Percentiles rank a stretch among this genome's conserved stretches.
Evolutionary conservation across 2,329 filamentous ascomycete species (phyloP).

Genomic region (Blastomyces parvus): DNA sequence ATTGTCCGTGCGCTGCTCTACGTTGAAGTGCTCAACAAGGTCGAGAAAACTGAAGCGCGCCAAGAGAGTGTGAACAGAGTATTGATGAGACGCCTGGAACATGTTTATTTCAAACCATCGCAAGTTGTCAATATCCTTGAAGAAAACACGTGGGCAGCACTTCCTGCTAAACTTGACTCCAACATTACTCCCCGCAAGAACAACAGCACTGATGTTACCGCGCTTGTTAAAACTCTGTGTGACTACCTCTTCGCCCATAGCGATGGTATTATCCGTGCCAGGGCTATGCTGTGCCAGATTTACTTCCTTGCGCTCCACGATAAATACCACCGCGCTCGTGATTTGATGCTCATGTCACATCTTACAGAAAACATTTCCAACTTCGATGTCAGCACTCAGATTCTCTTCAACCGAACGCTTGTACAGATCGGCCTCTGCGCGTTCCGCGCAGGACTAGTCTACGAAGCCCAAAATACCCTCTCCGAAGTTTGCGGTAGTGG

Average conservation of each 20-base stretch:
- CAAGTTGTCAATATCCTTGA: constrained; percentile 90
- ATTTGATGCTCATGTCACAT: constrained; percentile 99
- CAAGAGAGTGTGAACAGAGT: constrained; percentile 89
- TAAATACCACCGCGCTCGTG: constrained; percentile 93
- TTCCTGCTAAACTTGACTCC: constrained; percentile 63
- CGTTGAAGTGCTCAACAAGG: constrained; percentile 67
- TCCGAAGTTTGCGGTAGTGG: constrained; percentile 98
- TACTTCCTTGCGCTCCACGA: constrained; percentile 97
- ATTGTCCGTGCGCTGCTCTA: constrained; percentile 84
- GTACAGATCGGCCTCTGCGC: constrained; percentile 97
- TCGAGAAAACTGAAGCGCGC: constrained; percentile 54
- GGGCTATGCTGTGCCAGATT: constrained; percentile 96
- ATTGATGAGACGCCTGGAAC: constrained; percentile 87
- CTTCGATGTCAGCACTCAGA: constrained; percentile 95
- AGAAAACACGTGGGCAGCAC: constrained; percentile 81
- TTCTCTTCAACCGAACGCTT: constrained; percentile 95
- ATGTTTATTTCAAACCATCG: constrained; percentile 97
- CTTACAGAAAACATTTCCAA: constrained; percentile 93
- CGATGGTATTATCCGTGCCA: constrained; percentile 89
- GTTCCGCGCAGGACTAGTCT: constrained; percentile 92
- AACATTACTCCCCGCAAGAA: constrained; percentile 62
- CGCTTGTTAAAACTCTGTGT: constrained; percentile 76
- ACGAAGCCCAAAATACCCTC: constrained; percentile 93
- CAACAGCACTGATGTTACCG: constrained; percentile 56
- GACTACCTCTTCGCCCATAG: constrained; percentile 91